phyloP scores from a whole-genome alignment of 768 basidiomycete genomes.

The Tylopilus sp. region DNA sequence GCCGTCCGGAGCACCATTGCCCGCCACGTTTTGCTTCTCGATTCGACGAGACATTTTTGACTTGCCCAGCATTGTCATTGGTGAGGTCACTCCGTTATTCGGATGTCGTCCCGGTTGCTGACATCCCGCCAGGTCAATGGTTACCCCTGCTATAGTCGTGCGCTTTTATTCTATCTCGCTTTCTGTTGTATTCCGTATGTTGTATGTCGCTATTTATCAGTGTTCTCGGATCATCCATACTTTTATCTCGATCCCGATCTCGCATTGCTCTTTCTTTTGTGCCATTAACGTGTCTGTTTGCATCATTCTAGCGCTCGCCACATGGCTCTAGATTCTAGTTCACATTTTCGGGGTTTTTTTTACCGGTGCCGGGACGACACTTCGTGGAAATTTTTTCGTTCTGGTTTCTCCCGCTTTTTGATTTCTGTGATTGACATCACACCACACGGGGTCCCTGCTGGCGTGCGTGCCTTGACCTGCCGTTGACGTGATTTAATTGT shows the following conservation, averaged over 20 bases:
- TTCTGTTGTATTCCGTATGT: neutral
- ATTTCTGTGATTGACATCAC: neutral
- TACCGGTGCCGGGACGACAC: neutral
- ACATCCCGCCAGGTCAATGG: conserved; percentile 70
- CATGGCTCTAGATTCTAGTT: neutral
- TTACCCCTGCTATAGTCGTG: conserved; percentile 62
- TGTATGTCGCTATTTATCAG: conserved; percentile 16
- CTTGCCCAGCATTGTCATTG: conserved; percentile 84
- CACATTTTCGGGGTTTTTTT: neutral
- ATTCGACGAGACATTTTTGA: conserved; percentile 92
- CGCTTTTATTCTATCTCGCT: neutral
- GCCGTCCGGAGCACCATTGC: conserved; percentile 78
- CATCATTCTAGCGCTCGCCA: neutral
- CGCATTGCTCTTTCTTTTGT: conserved; percentile 1
- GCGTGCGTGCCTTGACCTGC: neutral
- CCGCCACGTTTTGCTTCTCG: conserved; percentile 93
- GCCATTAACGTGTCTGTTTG: neutral
- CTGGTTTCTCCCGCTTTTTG: too few species aligned
- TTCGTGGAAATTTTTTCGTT: neutral
- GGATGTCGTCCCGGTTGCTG: neutral
- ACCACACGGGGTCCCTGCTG: neutral
- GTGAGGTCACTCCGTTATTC: conserved; percentile 35
- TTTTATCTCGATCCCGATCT: neutral
- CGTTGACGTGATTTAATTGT: neutral
- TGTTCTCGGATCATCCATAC: neutral